Percentiles rank a stretch among this genome's conserved stretches.
These are phyloP conservation scores for Aspergillus thermomutatus DNA, from an alignment of 2,329 filamentous ascomycete species.

Conservation along the genomic window DNA sequence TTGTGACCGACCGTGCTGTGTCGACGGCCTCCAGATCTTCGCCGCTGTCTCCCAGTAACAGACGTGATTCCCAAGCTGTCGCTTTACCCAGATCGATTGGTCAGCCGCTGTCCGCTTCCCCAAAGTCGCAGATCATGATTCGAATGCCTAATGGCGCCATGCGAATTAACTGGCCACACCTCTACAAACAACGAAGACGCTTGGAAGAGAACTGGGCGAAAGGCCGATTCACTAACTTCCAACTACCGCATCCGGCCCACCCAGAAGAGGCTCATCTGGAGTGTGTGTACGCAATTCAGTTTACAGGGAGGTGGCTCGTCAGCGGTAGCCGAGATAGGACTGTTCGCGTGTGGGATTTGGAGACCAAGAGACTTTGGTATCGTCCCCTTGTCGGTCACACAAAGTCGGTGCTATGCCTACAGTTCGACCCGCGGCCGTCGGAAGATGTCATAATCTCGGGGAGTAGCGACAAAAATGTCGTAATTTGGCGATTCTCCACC, in stretches of 20 bases:
- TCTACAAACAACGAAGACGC: constrained; percentile 81
- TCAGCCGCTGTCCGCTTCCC: constrained; percentile 17
- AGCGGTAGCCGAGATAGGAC: constrained; percentile 89
- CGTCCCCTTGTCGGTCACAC: constrained; percentile 72
- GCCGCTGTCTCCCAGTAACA: constrained; percentile 15
- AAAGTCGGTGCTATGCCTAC: constrained; percentile 88
- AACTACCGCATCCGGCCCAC: constrained; percentile 79
- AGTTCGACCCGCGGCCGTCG: constrained; percentile 83
- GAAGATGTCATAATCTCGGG: constrained; percentile 95
- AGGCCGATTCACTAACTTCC: constrained; percentile 79
- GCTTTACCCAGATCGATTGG: constrained; percentile 7
- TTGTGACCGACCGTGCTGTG: constrained; percentile 20
- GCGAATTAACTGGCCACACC: constrained; percentile 84
- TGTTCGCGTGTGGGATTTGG: constrained; percentile 85
- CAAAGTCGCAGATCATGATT: constrained; percentile 32
- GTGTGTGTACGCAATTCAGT: constrained; percentile 94
- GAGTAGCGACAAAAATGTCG: constrained; percentile 86
- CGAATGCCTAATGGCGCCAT: constrained; percentile 32
- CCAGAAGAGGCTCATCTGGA: constrained; percentile 81
- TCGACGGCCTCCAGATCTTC: constrained; percentile 14
- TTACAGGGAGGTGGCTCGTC: constrained; percentile 78
- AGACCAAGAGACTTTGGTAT: constrained; percentile 71
- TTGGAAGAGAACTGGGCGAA: constrained; percentile 90
- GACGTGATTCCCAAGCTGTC: constrained; percentile 4
- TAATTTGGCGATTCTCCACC: constrained; percentile 91